A percentile compares a stretch with the other conserved stretches of the same genome.
Evolutionary conservation across 2,329 filamentous ascomycete genomes (phyloP).

Genomic region (Fusarium sp.): DNA sequence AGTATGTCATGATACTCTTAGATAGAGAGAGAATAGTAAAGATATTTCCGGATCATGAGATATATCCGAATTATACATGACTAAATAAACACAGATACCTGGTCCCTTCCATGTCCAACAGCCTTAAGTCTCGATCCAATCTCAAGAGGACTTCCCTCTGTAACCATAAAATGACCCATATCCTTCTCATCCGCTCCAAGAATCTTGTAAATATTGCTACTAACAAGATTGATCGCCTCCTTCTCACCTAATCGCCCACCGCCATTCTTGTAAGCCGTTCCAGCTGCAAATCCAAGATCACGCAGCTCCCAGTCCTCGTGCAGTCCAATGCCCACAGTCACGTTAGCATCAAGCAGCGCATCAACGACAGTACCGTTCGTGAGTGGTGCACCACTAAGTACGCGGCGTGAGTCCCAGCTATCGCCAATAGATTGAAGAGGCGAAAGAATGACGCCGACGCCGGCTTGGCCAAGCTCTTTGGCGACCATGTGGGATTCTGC

Average conservation of each 20-base stretch:
- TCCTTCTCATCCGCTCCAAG: slow-evolving; percentile 59
- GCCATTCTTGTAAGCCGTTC: slow-evolving; percentile 69
- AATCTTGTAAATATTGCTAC: slow-evolving; percentile 67
- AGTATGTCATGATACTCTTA: not conserved
- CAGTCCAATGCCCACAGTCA: slow-evolving; percentile 68
- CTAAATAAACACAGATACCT: slow-evolving; percentile 26
- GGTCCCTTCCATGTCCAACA: slow-evolving; percentile 39
- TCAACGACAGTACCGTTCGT: slow-evolving; percentile 74
- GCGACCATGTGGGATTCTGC: slow-evolving; percentile 73
- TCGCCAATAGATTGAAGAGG: slow-evolving; percentile 67
- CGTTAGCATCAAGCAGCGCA: slow-evolving; percentile 67
- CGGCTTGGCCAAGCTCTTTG: slow-evolving; percentile 65
- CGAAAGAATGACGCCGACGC: slow-evolving; percentile 69
- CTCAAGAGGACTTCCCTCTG: slow-evolving; percentile 72
- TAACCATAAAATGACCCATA: slow-evolving; percentile 68
- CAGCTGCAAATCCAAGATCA: slow-evolving; percentile 70
- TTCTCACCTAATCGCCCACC: slow-evolving; percentile 64
- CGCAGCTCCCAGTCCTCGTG: slow-evolving; percentile 72
- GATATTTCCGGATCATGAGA: not conserved
- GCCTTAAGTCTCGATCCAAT: slow-evolving; percentile 56
- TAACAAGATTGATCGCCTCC: slow-evolving; percentile 68
- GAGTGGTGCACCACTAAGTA: slow-evolving; percentile 72
- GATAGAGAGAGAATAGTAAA: too few relatives aligned
- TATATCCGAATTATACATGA: not conserved
- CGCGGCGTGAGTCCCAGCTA: slow-evolving; percentile 71